phyloP scores from a whole-genome alignment of 805 yeast species.

The Metschnikowia kunwiensis region DNA sequence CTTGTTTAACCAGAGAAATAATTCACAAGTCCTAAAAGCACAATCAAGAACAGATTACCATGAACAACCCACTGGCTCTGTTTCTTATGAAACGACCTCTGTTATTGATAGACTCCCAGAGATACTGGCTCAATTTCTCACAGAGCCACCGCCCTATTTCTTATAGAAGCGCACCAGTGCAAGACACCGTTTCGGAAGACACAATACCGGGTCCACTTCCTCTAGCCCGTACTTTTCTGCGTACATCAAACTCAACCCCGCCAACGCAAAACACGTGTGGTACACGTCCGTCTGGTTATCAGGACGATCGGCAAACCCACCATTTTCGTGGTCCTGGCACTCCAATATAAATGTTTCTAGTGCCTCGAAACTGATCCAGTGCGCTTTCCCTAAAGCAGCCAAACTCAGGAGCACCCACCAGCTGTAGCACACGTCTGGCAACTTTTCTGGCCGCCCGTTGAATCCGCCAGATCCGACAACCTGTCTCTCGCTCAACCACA shows the following conservation, averaged over 20 bases:
- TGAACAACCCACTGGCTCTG: too few relatives aligned
- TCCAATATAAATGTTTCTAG: slow-evolving; percentile 64
- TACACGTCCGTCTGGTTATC: slow-evolving; percentile 90
- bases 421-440: slow-evolving; percentile 96
- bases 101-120: too few relatives aligned
- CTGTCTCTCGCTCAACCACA: slow-evolving; percentile 94
- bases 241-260: slow-evolving; percentile 80
- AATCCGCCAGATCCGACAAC: slow-evolving; percentile 76
- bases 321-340: slow-evolving; percentile 74
- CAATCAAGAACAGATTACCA: too few relatives aligned
- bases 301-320: slow-evolving; percentile 92
- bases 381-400: slow-evolving; percentile 58
- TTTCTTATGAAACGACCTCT: too few relatives aligned
- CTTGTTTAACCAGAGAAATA: too few relatives aligned
- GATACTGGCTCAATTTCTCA: too few relatives aligned
- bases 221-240: slow-evolving; percentile 48
- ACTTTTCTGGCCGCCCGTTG: slow-evolving; percentile 93
- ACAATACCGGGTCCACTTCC: slow-evolving; percentile 81
- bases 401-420: slow-evolving; percentile 94
- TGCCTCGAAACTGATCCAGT: slow-evolving; percentile 73
- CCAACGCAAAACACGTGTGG: slow-evolving; percentile 87
- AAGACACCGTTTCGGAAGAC: slow-evolving; percentile 63
- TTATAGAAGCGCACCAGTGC: slow-evolving; percentile 21
- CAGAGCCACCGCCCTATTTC: too few relatives aligned
- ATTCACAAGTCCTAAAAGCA: too few relatives aligned